Base-by-base conservation (phyloP, 257 asterid genomes). In the Hygrophila difformis region DNA sequence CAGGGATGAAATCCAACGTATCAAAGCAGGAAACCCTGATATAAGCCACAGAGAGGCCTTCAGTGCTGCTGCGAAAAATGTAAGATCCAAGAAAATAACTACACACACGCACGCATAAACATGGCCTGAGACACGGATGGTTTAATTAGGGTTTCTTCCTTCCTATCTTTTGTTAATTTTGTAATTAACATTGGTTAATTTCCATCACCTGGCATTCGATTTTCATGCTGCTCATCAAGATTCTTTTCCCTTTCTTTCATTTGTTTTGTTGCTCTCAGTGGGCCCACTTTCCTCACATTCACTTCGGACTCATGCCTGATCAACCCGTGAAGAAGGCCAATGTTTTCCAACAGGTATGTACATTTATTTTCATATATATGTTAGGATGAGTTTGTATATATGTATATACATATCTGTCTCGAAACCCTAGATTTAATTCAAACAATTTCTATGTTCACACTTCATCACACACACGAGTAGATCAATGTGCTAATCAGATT, bases 1-100 rank as follows among this genome's bases (percentile, higher is more conserved):
- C 73, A 89, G 96, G 94, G 97, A 89, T 73, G 97, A 89, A 85
- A 89, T 89, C 91, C 97, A 89, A 74, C 96, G 97, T 62, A 89
- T 89, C 85, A 89, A 89, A 77, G 96, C 97, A 47, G 96, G 87
- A 71, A 89, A 89, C 79, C 97, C 97, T 63, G 97, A 89, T 82
- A 89, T 89, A 17, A 89, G 96, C 55, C 97, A 89, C 76, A 89
- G 97, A 79, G 96, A 89, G 68, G 97, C 97, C 53, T 89, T 89
- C 75, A 89, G 97, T 62, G 97, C 97, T 4, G 97, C 97, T 51
- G 97, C 97, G 46, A 89, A 89, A 74, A 89, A 89, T 79, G 97
- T 89, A 75, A 74, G 96, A 79, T 74, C 75, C 80, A 73, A 68
- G 53, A 68, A 44, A 18, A 50, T 33, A 51, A 31, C 5, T n/a